A percentile compares a stretch with the other conserved stretches of the same genome.
phyloP scores from a whole-genome alignment of 106 monocot genomes.

The Dendrobium chrysotoxum region DNA sequence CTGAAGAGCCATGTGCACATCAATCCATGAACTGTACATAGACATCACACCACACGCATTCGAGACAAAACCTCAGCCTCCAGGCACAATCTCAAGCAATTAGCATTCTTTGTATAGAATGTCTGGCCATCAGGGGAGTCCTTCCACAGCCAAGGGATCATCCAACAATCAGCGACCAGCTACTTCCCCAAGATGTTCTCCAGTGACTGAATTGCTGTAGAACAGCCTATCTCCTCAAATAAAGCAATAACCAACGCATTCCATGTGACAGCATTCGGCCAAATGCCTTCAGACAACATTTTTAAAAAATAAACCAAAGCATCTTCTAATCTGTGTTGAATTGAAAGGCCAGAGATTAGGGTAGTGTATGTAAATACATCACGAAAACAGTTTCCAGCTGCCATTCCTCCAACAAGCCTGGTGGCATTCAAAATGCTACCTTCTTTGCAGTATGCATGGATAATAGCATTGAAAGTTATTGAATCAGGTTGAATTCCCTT shows the following conservation, averaged over 20 bases:
- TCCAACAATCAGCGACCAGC: not conserved
- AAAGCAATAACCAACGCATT: constrained; percentile 41
- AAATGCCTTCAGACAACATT: constrained; percentile 62
- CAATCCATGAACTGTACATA: no score
- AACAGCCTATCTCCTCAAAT: constrained; percentile 17
- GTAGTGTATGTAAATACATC: constrained; percentile 69
- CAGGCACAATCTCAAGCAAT: no score
- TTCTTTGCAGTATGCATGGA: constrained; percentile 66
- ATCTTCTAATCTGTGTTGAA: constrained; percentile 37
- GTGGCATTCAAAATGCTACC: constrained; percentile 38
- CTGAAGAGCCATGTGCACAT: no score
- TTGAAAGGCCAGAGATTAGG: constrained; percentile 55
- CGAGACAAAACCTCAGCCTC: no score
- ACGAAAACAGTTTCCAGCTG: constrained; percentile 21
- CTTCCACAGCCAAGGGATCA: no score
- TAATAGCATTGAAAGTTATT: constrained; percentile 52
- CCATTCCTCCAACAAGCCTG: constrained; percentile 34
- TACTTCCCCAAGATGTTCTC: constrained; percentile 18
- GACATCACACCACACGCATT: no score
- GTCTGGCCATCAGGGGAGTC: no score
- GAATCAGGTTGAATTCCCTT: constrained; percentile 51
- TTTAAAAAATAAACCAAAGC: constrained; percentile 56
- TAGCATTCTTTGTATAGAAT: no score
- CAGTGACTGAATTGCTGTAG: constrained; percentile 12
- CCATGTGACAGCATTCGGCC: constrained; percentile 74